These are phyloP conservation scores for Rhododendron henanense DNA, from an alignment of 148 eudicot species.

Conservation along the genomic window DNA sequence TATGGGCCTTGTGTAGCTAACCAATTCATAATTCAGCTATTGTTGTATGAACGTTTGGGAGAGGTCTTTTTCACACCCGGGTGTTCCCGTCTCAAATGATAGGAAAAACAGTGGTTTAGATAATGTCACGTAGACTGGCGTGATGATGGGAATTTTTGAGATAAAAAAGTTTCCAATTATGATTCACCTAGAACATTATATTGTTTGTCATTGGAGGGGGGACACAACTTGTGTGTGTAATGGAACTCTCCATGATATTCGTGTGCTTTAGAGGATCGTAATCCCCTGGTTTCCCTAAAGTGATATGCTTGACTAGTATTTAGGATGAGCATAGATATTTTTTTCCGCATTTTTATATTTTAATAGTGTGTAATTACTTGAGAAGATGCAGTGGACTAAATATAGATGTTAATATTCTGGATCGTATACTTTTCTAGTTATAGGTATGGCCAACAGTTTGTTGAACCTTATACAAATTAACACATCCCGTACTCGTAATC, in stretches of 20 bases:
- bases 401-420: neutral
- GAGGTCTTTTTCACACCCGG: neutral
- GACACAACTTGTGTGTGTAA: neutral
- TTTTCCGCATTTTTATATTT: neutral
- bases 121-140: neutral
- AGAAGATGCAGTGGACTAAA: neutral
- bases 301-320: neutral
- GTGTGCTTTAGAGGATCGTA: neutral
- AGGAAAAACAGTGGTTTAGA: neutral
- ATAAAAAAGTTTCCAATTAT: neutral
- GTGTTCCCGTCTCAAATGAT: neutral
- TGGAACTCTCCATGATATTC: neutral
- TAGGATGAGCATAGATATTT: neutral
- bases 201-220: neutral
- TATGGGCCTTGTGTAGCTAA: neutral
- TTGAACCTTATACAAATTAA: neutral
- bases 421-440: neutral
- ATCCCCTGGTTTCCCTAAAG: neutral
- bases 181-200: neutral
- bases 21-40: neutral
- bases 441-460: neutral
- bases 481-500: neutral
- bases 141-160: neutral
- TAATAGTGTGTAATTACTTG: neutral
- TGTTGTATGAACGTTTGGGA: neutral